A percentile compares a stretch with the other conserved stretches of the same genome.
Evolutionary conservation across 768 basidiomycete species (phyloP).

Genomic region (Rhodocollybia butyracea): DNA sequence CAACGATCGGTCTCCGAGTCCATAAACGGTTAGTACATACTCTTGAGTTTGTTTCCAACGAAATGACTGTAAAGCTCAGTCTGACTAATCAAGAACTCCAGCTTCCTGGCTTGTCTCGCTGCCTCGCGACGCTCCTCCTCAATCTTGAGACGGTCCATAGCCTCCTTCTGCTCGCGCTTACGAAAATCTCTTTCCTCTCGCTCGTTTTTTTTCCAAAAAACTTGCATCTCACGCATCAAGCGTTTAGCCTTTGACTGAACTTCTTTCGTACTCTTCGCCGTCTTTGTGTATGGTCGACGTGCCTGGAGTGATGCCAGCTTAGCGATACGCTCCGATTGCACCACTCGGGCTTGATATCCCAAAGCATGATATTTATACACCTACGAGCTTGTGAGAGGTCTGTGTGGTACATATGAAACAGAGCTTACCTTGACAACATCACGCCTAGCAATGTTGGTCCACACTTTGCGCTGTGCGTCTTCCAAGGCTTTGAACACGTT

Average conservation of each 20-base stretch:
- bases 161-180: slow-evolving; percentile 93
- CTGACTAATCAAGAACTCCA: slow-evolving; percentile 98
- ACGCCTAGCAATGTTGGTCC: slow-evolving; percentile 82
- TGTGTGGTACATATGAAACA: neutral
- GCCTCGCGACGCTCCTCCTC: slow-evolving; percentile 95
- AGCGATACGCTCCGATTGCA: slow-evolving; percentile 74
- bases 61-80: slow-evolving; percentile 99
- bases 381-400: slow-evolving; percentile 32
- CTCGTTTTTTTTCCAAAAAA: slow-evolving; percentile 98
- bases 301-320: slow-evolving; percentile 75
- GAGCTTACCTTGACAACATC: slow-evolving; percentile 78
- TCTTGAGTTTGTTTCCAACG: slow-evolving; percentile 94
- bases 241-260: slow-evolving; percentile 81
- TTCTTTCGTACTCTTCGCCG: slow-evolving; percentile 78
- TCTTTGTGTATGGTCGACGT: slow-evolving; percentile 68
- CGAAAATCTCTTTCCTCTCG: slow-evolving; percentile 92
- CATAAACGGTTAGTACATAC: slow-evolving; percentile 37
- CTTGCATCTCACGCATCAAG: slow-evolving; percentile 92
- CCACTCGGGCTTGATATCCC: slow-evolving; percentile 62
- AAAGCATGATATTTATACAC: slow-evolving; percentile 76
- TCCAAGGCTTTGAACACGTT: slow-evolving; percentile 75
- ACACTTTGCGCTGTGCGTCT: slow-evolving; percentile 84
- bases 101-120: slow-evolving; percentile 89
- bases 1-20: slow-evolving; percentile 13
- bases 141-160: slow-evolving; percentile 78